These are phyloP conservation scores for Pseudoturritis turrita DNA, from an alignment of 345 rosid genomes.

Conservation along the genomic window DNA sequence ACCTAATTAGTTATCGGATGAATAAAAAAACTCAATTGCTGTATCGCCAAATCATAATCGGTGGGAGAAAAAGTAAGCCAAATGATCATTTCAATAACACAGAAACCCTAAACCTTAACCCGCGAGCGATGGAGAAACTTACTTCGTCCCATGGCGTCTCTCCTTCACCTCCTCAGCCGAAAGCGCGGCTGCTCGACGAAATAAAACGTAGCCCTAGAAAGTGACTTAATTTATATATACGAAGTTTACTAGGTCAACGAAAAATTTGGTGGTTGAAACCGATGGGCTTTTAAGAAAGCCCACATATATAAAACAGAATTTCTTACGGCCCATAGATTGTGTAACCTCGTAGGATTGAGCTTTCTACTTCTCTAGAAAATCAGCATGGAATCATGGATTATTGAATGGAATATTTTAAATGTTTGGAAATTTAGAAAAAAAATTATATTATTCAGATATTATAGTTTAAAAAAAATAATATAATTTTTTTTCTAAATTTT, in stretches of 20 bases:
- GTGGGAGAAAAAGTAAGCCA: background rate
- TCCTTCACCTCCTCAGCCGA: background rate
- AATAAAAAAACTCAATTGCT: background rate
- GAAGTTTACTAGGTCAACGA: conserved; percentile 15
- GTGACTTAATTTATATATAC: background rate
- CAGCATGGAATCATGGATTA: too few species aligned
- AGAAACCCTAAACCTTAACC: background rate
- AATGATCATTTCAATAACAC: background rate
- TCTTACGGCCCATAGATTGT: too few species aligned
- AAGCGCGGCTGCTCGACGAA: conserved; percentile 16
- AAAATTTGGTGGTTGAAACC: background rate
- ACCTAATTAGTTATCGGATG: too few species aligned
- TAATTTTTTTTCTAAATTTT: too few species aligned
- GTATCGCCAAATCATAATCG: background rate
- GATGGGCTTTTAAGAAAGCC: background rate
- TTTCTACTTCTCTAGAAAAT: too few species aligned
- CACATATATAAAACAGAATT: too few species aligned
- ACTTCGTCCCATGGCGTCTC: conserved; percentile 55
- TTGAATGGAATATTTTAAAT: too few species aligned
- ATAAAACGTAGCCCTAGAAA: background rate
- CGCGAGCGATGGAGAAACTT: conserved; percentile 10
- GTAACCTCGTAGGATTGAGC: too few species aligned
- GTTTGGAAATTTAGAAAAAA: too few species aligned
- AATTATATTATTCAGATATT: too few species aligned
- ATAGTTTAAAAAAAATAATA: too few species aligned